A percentile compares a stretch with the other conserved stretches of the same genome.
Evolutionary conservation across 2,329 filamentous ascomycete genomes (phyloP).

Genomic region (Alternaria sp.): DNA sequence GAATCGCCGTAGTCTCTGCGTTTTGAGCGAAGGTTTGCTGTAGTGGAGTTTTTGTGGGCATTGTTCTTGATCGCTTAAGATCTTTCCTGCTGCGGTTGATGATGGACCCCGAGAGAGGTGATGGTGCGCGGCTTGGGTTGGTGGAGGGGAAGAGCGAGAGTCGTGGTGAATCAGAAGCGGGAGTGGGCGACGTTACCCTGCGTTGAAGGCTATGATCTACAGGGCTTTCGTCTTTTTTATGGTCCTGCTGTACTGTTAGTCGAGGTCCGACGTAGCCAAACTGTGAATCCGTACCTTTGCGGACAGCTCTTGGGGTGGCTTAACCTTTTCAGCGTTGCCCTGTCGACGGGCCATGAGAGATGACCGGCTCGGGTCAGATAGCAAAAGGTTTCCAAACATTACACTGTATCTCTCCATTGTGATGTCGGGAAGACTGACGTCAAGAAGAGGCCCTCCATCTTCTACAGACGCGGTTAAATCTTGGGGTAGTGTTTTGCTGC

Average conservation of each 20-base stretch:
- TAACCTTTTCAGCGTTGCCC: constrained; percentile 46
- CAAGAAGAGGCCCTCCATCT: constrained; percentile 57
- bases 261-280: not conserved
- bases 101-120: constrained; percentile 31
- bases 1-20: constrained; percentile 15
- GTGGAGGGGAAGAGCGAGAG: constrained; percentile 48
- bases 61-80: constrained; percentile 43
- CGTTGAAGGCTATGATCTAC: constrained; percentile 37
- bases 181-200: constrained; percentile 47
- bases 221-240: constrained; percentile 23
- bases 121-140: constrained; percentile 35
- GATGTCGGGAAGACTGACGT: constrained; percentile 81
- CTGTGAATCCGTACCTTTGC: constrained; percentile 40
- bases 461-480: constrained; percentile 5
- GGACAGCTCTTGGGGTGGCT: constrained; percentile 44
- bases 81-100: constrained; percentile 32
- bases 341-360: constrained; percentile 50
- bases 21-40: constrained; percentile 33
- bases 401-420: constrained; percentile 90
- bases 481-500: constrained; percentile 17
- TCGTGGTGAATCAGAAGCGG: constrained; percentile 38
- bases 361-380: constrained; percentile 43
- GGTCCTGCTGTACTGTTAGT: constrained; percentile 29
- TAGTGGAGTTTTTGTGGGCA: constrained; percentile 42
- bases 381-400: constrained; percentile 84